Conservation (phyloP, 164 flowering plant species). For the Macadamia tetraphylla region DNA sequence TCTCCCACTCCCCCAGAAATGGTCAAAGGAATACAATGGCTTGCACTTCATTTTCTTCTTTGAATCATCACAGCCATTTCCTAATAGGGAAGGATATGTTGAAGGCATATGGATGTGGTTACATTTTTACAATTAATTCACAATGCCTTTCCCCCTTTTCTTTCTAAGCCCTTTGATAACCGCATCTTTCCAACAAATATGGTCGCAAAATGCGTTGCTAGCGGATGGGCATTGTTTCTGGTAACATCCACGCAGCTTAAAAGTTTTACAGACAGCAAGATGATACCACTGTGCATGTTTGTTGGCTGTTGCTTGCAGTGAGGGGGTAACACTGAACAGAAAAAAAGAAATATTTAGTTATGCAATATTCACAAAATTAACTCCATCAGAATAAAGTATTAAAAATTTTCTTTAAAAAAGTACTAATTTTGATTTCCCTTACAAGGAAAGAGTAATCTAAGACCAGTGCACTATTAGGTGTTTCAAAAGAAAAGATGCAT, state of each 20-base stretch:
- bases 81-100: not conserved
- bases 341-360: not conserved
- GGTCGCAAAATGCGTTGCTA: not conserved
- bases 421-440: too few relatives aligned
- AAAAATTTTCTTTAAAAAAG: too few relatives aligned
- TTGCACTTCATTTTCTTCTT: too few relatives aligned
- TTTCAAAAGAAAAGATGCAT: not conserved
- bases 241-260: not conserved
- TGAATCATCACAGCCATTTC: not conserved
- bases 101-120: slow-evolving; percentile 1
- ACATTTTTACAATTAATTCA: not conserved
- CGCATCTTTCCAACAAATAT: not conserved
- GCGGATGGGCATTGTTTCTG: not conserved
- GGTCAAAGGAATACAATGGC: not conserved
- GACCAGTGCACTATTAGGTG: not conserved
- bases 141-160: not conserved
- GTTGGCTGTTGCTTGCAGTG: not conserved
- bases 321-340: not conserved
- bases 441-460: not conserved
- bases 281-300: not conserved
- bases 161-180: not conserved
- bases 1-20: not conserved
- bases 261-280: not conserved
- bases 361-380: not conserved
- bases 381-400: not conserved